phyloP scores from a whole-genome alignment of 371 early-diverging fungal genomes.

The Mucor saturninus region DNA sequence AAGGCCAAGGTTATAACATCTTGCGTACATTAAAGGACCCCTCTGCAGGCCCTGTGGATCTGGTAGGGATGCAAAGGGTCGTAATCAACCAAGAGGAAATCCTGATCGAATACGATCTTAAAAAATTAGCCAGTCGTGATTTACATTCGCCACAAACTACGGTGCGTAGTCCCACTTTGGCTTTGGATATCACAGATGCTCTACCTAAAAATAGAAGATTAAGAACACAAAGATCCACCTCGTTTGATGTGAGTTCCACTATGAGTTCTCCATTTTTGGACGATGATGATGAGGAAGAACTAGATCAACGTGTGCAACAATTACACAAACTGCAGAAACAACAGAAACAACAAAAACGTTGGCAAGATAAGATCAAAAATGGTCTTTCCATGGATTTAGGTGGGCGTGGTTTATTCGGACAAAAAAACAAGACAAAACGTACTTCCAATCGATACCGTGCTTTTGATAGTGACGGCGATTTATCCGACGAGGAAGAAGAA shows the following conservation, averaged over 20 bases:
- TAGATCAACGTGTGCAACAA: slow-evolving; percentile 2
- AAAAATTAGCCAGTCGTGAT: slow-evolving; percentile 23
- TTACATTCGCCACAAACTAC: not conserved
- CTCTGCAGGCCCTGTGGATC: slow-evolving; percentile 60
- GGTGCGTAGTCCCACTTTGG: not conserved
- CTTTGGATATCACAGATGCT: slow-evolving; percentile 9
- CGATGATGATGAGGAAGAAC: slow-evolving; percentile 8
- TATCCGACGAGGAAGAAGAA: slow-evolving; percentile 10
- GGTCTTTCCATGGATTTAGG: slow-evolving; percentile 25
- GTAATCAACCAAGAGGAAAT: slow-evolving; percentile 64
- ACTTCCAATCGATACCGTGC: slow-evolving; percentile 17
- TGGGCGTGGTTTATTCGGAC: slow-evolving; percentile 17
- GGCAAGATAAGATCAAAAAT: slow-evolving; percentile 24
- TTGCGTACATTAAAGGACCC: slow-evolving; percentile 69
- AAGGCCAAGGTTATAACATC: slow-evolving; percentile 88
- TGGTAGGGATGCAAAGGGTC: slow-evolving; percentile 58
- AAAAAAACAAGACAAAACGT: slow-evolving; percentile 20
- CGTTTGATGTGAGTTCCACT: slow-evolving; percentile 37
- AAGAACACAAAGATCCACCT: slow-evolving; percentile 44
- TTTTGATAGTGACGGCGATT: slow-evolving; percentile 33
- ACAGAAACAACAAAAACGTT: slow-evolving; percentile 6
- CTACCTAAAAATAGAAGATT: slow-evolving; percentile 18
- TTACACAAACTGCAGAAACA: not conserved
- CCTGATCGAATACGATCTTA: slow-evolving; percentile 46
- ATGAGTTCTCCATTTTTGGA: slow-evolving; percentile 8